phyloP scores from a whole-genome alignment of 331 rosid genomes.

The Spiraea crenata region DNA sequence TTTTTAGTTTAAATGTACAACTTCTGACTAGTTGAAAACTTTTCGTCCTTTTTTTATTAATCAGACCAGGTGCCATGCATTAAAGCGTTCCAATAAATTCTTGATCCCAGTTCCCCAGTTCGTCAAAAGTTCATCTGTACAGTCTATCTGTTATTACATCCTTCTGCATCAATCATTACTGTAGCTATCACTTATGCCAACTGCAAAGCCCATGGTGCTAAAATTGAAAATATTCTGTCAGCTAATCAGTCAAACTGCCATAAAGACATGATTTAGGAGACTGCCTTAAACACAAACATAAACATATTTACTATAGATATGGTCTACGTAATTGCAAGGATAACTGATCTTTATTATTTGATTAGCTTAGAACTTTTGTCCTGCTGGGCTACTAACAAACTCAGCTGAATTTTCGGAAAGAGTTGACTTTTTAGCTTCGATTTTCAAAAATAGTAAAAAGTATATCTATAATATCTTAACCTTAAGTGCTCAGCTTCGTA shows the following conservation, averaged over 20 bases:
- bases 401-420: background rate
- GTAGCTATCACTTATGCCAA: background rate
- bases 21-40: no score
- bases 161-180: background rate
- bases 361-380: no score
- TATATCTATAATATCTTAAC: background rate
- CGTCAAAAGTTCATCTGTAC: background rate
- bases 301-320: background rate
- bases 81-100: background rate
- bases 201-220: background rate
- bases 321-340: background rate
- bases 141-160: background rate
- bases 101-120: background rate
- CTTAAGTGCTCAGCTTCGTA: background rate
- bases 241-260: no score
- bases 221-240: background rate
- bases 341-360: background rate
- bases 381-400: background rate
- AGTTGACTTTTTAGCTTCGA: slow-evolving; percentile 1
- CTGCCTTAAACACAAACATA: no score
- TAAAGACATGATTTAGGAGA: no score
- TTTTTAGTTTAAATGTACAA: no score
- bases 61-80: background rate
- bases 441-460: background rate
- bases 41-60: background rate